Percentiles rank a stretch among this genome's conserved stretches.
phyloP scores from a whole-genome alignment of 2,329 filamentous ascomycete species.

The Colletotrichum agaves region DNA sequence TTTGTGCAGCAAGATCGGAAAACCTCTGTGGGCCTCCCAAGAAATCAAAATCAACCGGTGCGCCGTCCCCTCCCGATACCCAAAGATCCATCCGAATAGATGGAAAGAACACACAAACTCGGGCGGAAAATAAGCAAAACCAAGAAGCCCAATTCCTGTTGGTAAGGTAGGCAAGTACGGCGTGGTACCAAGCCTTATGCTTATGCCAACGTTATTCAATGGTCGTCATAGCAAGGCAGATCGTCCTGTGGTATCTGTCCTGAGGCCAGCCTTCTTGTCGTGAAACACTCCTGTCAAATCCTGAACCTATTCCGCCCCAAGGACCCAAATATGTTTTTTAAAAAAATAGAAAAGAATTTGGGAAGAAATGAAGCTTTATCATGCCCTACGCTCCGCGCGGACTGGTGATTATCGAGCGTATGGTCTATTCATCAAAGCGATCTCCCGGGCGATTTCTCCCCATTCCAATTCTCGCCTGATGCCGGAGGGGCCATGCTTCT shows the following conservation, averaged over 20 bases:
- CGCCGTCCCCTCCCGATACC: not conserved
- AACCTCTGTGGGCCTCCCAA: not conserved
- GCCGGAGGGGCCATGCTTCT: constrained; percentile 49
- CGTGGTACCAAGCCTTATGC: too few species aligned
- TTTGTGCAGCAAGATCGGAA: not conserved
- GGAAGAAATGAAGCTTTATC: not conserved
- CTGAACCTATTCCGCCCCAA: too few species aligned
- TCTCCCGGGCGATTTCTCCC: constrained; percentile 87
- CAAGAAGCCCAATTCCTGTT: too few species aligned
- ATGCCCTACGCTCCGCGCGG: not conserved
- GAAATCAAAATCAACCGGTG: not conserved
- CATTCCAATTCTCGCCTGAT: constrained; percentile 88
- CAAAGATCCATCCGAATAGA: not conserved
- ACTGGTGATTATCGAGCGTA: constrained; percentile 72
- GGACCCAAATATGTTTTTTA: too few species aligned
- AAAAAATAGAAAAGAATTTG: not conserved
- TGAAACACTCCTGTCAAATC: too few species aligned
- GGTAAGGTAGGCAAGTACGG: too few species aligned
- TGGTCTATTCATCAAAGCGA: constrained; percentile 94
- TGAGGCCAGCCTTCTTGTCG: not conserved
- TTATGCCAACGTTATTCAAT: not conserved
- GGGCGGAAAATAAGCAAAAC: not conserved
- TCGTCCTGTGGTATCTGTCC: not conserved
- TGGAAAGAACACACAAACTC: not conserved
- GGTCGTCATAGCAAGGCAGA: not conserved